Evolutionary conservation across 306 rosid genomes (phyloP).

Genomic region (Trichosanthes truncata): DNA sequence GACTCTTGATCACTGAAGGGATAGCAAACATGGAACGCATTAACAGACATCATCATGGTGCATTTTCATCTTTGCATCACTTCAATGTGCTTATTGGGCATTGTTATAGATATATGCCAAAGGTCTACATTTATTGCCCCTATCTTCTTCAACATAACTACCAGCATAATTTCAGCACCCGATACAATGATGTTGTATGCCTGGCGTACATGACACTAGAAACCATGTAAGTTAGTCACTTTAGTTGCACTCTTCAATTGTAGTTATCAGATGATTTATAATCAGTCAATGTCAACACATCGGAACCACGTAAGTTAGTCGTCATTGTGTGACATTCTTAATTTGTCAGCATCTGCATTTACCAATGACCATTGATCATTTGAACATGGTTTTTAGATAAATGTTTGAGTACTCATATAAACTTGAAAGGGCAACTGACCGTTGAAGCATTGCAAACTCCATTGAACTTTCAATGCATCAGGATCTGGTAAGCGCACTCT

Average conservation of each 20-base stretch:
- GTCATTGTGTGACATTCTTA: neutral
- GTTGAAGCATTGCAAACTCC: slow-evolving; percentile 71
- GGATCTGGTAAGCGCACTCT: slow-evolving; percentile 53
- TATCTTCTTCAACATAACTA: neutral
- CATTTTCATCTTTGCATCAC: neutral
- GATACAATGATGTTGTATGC: neutral
- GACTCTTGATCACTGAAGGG: neutral
- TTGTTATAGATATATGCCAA: neutral
- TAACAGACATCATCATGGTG: neutral
- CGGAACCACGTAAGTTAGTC: neutral
- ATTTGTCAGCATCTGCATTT: neutral
- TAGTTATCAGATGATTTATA: neutral
- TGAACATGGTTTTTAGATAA: neutral
- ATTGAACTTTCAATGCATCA: slow-evolving; percentile 62
- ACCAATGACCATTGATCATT: neutral
- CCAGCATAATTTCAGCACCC: neutral
- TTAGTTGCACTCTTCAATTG: neutral
- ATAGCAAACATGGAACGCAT: neutral
- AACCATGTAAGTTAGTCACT: no score
- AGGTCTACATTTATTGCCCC: neutral
- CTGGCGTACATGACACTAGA: neutral
- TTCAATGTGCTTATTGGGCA: neutral
- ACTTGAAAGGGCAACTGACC: slow-evolving; percentile 27
- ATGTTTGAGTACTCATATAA: neutral
- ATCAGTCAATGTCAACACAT: neutral